Conservation (phyloP, 202 grass and related monocot genomes). For the Saccharum hybrid region DNA sequence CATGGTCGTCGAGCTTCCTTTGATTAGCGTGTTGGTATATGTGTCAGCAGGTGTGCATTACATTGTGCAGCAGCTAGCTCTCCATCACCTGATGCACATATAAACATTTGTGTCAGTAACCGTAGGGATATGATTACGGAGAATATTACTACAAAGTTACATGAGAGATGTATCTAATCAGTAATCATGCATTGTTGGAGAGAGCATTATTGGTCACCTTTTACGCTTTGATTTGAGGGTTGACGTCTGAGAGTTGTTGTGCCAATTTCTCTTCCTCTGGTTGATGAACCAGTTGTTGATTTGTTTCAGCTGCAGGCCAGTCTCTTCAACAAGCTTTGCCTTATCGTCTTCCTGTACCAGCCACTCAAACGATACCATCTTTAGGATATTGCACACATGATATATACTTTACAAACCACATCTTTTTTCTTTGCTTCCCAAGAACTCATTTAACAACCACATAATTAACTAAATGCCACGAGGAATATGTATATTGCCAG, state of each 20-base stretch:
- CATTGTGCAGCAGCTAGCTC: neutral
- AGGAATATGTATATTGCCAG: constrained; percentile 19
- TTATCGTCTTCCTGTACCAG: constrained; percentile 93
- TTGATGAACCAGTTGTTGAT: constrained; percentile 99
- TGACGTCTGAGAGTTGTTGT: constrained; percentile 91
- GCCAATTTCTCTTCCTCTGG: constrained; percentile 99
- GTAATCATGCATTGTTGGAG: neutral
- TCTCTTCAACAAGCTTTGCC: constrained; percentile 97
- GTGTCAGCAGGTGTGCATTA: constrained; percentile 46
- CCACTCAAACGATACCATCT: constrained; percentile 28
- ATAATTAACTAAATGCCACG: constrained; percentile 10
- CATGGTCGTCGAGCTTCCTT: constrained; percentile 31
- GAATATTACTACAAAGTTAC: neutral
- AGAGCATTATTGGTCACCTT: constrained; percentile 48
- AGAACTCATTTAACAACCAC: neutral
- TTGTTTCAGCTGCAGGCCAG: constrained; percentile 95
- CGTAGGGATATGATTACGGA: neutral
- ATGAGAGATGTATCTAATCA: no score
- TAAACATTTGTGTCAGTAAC: neutral
- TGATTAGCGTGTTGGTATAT: constrained; percentile 53
- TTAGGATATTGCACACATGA: neutral
- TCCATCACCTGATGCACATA: constrained; percentile 33
- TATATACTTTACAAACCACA: constrained; percentile 8
- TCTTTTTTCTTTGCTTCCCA: neutral
- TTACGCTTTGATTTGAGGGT: constrained; percentile 99